These are phyloP conservation scores for Scheffersomyces cryptocercus DNA, from an alignment of 1,139 yeast genomes.

Conservation along the genomic window DNA sequence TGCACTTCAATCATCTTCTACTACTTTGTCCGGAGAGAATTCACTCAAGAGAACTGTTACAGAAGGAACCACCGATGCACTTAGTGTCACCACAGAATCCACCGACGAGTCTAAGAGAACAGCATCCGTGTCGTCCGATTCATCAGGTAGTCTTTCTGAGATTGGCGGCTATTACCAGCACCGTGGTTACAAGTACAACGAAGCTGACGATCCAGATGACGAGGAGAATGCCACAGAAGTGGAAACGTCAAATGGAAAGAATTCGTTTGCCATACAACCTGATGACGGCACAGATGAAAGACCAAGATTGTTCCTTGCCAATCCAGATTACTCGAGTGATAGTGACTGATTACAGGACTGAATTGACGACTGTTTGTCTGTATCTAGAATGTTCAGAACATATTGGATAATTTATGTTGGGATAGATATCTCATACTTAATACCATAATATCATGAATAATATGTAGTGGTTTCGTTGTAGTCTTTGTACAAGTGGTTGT, in stretches of 20 bases:
- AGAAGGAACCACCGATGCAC: conserved; percentile 25
- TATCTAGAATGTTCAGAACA: no score
- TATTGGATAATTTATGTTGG: no score
- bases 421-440: no score
- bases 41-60: conserved; percentile 36
- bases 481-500: no score
- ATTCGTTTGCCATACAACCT: conserved; percentile 3
- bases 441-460: no score
- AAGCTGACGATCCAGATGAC: conserved; percentile 19
- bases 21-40: conserved; percentile 17
- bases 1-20: conserved; percentile 13
- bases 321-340: conserved; percentile 55
- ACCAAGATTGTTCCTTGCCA: conserved; percentile 63
- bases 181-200: conserved; percentile 37
- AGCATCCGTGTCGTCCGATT: conserved; percentile 21
- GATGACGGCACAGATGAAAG: conserved; percentile 38
- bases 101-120: conserved; percentile 13
- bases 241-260: conserved; percentile 8
- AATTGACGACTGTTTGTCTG: no score
- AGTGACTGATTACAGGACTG: conserved; percentile 10
- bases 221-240: conserved; percentile 19
- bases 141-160: conserved; percentile 29
- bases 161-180: conserved; percentile 45
- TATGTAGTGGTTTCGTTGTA: no score
- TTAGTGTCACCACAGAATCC: conserved; percentile 21